Evolutionary conservation across 2,329 filamentous ascomycete species (phyloP), one percentile per base, ranked within the genome.

Genomic region (Zalaria sp.): DNA sequence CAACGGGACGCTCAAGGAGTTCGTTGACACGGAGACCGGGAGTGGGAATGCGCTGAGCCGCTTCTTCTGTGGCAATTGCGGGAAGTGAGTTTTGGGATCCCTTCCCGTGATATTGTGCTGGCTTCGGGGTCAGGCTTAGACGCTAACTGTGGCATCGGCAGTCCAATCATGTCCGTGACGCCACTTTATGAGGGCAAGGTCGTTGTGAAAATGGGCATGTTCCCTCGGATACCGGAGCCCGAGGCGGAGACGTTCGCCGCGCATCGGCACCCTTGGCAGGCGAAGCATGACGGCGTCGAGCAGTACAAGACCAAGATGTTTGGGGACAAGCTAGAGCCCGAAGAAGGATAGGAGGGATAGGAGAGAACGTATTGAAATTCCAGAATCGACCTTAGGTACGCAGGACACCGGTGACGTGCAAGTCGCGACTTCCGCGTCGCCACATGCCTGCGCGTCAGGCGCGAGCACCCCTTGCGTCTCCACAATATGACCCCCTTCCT

Each of bases 121-220:
- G 5, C 3, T 3, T 27, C 18, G 25, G 29, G 3, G 7, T 32
- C 7, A 32, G 7, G 10, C 37, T 35, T 5, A 32, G 25, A 18
- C 10, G 38, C 27, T 43, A 11, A 40, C 38, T 39, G 9, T 5
- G 34, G 39, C 29, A 38, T 18, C 18, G 18, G 18, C 43, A 71
- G 67, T 46, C 67, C 68, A 0, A 65, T 73, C 40, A 65, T 64
- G 53, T 69, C 63, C 11, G 56, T 66, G 27, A 62, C 65, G 0
- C 55, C 57, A 11, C 38, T 57, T 0, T 59, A 58, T 35, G 57
- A 62, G 4, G 58, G 60, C n/a, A 67, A 66, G 47, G 57, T 65
- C 0, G 56, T 72, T 9, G 39, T 72, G 37, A 72, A 72, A 51
- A 62, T 71, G 58, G 69, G 69, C 8, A 65, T 72, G 35, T 69